Base-by-base conservation (phyloP, 768 basidiomycete species). In the Gautieria morchelliformis region DNA sequence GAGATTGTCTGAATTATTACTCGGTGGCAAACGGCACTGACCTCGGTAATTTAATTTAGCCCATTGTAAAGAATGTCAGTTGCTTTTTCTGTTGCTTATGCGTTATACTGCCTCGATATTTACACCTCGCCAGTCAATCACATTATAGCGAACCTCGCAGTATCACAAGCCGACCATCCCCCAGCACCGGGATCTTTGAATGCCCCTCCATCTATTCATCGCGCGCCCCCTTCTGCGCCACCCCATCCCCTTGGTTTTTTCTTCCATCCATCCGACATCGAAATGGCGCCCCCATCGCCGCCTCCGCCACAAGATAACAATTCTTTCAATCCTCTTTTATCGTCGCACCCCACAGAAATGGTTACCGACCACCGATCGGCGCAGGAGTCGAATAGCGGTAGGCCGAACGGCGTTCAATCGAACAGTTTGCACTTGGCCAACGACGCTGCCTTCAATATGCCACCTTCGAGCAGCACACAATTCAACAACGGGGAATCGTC, bases 51-150 rank as follows among this genome's bases (percentile, higher is more conserved):
- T 22, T 52, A 55, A 41, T 55, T 30, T 46, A 88, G 87, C 71
- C 3, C 89, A 91, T 66, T 85, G 87, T 9, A 81, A 73, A 69
- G 87, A 89, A 70, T 90, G 89, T 89, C 64, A 69, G 84, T 70
- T 37, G 32, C 37, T 24, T 41, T 58, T 46, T 20, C 39, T 58
- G 44, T 27, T 19, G 59, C 56, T 58, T 22, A 14, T 54, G 24
- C 32, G 37, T 42, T 20, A 12, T 9, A 46, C 50, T 44, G 63
- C n/a, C 33, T 27, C 27, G 20, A 45, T 32, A n/a, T 44, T 60
- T 47, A 24, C 9, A 19, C 14, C 20, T 57, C 14, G 32, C 8
- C 1, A 77, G 75, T 71, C 61, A 77, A 76, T 61, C 75, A 76
- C 56, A 61, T 75, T 62, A 63, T 72, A 37, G 42, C 48, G 24